Base-by-base conservation (phyloP, 1,284 basidiomycete species). In the Pholiota adiposa region DNA sequence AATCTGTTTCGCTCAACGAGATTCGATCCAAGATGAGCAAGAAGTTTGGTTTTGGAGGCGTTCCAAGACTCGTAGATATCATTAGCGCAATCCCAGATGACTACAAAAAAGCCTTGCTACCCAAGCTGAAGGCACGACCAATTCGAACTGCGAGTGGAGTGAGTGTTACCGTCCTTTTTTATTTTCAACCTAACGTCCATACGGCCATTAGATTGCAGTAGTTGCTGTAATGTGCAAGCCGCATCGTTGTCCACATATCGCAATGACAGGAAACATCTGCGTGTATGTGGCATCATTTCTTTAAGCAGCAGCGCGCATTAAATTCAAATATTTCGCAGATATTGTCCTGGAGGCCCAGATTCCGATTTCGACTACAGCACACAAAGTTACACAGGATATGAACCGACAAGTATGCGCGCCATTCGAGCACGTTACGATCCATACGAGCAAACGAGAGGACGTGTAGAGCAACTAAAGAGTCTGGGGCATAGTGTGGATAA, bases 191-290 rank as follows among this genome's bases (percentile, higher is more conserved):
- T 55, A 41, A 36, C 55, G 33, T 16, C 11, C 51, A 64, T 40
- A n/a, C n/a, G n/a, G n/a, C n/a, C n/a, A n/a, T 38, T 70, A 94
- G 93, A 97, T 97, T 60, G 97, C 97, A 1, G 97, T 99, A 16
- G 97, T 99, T 4, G 97, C 97, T 4, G 97, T 99, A 38, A 99
- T 99, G 97, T 98, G 96, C 83, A 99, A 99, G 74, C 97, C 97
- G 2, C 97, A 99, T 82, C 87, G 97, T 53, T 99, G 97, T 80
- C 97, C 97, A 4, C 97, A 99, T 77, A 99, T 99, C 61, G 97
- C 97, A 5, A 97, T 99, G 92, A 99, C 97, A 0, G 97, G 97
- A n/a, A 98, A 99, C 72, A 98, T 99, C 54, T 99, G 97, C 77
- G 97, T 99, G 88, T 95, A 70, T 66, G 88, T 77, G 7, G 21